Evolutionary conservation across 1,139 yeast species (phyloP).

Genomic region (Sugiyamaella neomexicana): DNA sequence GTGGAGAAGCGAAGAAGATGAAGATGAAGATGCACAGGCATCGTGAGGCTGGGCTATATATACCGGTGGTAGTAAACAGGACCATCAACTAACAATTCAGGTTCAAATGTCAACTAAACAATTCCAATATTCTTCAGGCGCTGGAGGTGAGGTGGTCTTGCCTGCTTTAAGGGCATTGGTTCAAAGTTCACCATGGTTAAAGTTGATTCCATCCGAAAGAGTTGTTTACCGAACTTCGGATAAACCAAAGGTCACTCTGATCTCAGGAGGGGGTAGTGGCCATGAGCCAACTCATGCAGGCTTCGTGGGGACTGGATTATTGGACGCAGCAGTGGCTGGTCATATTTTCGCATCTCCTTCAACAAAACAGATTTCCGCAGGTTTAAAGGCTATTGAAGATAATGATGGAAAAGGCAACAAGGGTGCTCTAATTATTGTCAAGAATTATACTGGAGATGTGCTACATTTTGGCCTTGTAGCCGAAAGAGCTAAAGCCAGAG

Average conservation of each 20-base stretch:
- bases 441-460: conserved; percentile 93
- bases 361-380: conserved; percentile 79
- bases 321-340: conserved; percentile 89
- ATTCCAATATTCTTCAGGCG: conserved; percentile 38
- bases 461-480: conserved; percentile 89
- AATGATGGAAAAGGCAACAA: conserved; percentile 36
- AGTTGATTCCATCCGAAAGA: conserved; percentile 64
- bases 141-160: conserved; percentile 55
- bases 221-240: conserved; percentile 52
- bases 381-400: conserved; percentile 58
- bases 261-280: conserved; percentile 95
- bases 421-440: conserved; percentile 76
- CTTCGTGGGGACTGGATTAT: conserved; percentile 75
- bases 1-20: no score
- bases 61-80: no score
- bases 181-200: conserved; percentile 64
- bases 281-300: conserved; percentile 96
- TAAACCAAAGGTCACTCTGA: conserved; percentile 50
- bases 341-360: conserved; percentile 90
- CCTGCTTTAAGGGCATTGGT: conserved; percentile 68
- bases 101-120: conserved; percentile 27
- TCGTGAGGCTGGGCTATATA: neutral
- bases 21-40: neutral
- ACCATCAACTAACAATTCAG: neutral
- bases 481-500: conserved; percentile 71